Conservation (phyloP, 2,329 filamentous ascomycete genomes). For the Botrytis cinerea region DNA sequence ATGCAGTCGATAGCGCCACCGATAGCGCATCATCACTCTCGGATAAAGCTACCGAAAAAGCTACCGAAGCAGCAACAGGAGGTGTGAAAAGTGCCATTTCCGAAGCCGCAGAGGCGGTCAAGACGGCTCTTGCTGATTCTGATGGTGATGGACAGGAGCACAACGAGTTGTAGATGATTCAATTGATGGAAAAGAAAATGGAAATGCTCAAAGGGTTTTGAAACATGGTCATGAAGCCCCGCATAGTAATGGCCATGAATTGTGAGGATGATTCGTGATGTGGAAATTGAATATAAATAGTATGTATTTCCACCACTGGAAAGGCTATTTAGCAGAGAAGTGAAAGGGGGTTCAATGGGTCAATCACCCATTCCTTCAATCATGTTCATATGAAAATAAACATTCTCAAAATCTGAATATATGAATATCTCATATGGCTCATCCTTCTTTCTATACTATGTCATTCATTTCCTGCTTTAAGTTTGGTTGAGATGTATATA, state of each 20-base stretch:
- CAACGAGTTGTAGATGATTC: constrained; percentile 56
- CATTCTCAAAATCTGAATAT: not conserved
- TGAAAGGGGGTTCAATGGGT: not conserved
- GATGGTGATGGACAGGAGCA: constrained; percentile 58
- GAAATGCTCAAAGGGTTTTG: constrained; percentile 1
- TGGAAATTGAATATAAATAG: not conserved
- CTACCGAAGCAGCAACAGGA: constrained; percentile 33
- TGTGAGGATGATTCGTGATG: constrained; percentile 11
- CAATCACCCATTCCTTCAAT: not conserved
- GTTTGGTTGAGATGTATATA: not conserved
- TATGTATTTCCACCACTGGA: not conserved
- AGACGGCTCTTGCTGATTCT: constrained; percentile 55
- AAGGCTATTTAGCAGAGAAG: not conserved
- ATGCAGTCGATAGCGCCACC: constrained; percentile 34
- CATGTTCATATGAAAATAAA: not conserved
- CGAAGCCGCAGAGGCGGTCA: constrained; percentile 55
- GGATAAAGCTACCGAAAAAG: constrained; percentile 28
- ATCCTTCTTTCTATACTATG: not conserved
- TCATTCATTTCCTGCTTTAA: not conserved
- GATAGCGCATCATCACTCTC: constrained; percentile 37
- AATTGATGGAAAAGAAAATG: not conserved
- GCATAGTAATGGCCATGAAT: constrained; percentile 22
- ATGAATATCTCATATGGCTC: not conserved
- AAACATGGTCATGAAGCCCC: constrained; percentile 25
- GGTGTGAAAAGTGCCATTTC: constrained; percentile 48